Conservation (phyloP, 2,329 filamentous ascomycete species). For the Macrophomina pseudophaseolina region DNA sequence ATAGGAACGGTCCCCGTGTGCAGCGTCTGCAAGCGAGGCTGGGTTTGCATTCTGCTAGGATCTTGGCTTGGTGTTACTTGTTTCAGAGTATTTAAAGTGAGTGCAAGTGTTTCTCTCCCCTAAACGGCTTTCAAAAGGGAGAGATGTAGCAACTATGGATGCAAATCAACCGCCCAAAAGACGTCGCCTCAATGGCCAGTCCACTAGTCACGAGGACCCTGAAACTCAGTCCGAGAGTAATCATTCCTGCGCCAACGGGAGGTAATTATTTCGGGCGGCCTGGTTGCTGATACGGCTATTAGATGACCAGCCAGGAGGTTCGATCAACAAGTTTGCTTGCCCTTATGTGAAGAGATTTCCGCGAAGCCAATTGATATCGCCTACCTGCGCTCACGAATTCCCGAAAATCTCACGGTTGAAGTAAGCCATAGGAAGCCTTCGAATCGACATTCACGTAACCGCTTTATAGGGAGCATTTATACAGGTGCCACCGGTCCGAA, state of each 20-base stretch:
- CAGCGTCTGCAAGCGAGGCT: not conserved
- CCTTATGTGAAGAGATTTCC: not conserved
- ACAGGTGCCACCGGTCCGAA: not conserved
- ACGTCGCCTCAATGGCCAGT: not conserved
- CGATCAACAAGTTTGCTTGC: not conserved
- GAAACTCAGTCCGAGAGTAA: not conserved
- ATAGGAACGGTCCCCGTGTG: not conserved
- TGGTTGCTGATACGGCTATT: not conserved
- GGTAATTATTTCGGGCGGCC: not conserved
- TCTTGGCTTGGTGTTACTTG: not conserved
- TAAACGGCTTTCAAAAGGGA: not conserved
- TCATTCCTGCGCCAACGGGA: not conserved
- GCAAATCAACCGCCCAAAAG: not conserved
- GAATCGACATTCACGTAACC: not conserved
- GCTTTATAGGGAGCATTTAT: not conserved
- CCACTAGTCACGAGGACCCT: not conserved
- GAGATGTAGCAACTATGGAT: not conserved
- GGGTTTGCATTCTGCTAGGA: not conserved
- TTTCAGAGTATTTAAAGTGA: not conserved
- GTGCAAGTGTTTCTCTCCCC: not conserved
- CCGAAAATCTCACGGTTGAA: not conserved
- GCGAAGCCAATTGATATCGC: not conserved
- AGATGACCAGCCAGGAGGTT: not conserved
- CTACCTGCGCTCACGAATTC: not conserved
- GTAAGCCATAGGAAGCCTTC: not conserved